These are phyloP conservation scores for Combretum micranthum DNA, from an alignment of 345 rosid genomes.

Conservation along the genomic window DNA sequence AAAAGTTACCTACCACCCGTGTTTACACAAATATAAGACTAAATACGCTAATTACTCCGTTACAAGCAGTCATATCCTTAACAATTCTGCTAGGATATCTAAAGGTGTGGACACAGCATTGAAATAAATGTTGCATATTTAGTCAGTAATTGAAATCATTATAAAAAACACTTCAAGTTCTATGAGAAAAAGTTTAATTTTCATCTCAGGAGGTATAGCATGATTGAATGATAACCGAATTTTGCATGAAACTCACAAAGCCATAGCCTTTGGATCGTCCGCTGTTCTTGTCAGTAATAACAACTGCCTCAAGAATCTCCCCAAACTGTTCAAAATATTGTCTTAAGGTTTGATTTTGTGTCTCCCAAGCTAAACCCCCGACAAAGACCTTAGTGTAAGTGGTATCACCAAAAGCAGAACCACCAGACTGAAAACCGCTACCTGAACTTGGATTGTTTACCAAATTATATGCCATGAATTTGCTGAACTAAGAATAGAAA, in stretches of 20 bases:
- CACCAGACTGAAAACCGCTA: conserved; percentile 55
- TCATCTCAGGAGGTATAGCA: not conserved
- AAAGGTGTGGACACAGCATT: too few species aligned
- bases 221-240: conserved; percentile 17
- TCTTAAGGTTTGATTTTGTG: conserved; percentile 78
- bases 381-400: conserved; percentile 80
- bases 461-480: conserved; percentile 31
- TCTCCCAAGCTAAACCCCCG: conserved; percentile 95
- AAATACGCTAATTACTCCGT: too few species aligned
- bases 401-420: conserved; percentile 86
- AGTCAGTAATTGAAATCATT: too few species aligned
- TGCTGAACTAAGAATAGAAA: too few species aligned
- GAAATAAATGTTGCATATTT: too few species aligned
- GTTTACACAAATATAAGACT: conserved; percentile 22
- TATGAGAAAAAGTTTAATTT: too few species aligned
- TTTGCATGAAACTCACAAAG: conserved; percentile 71
- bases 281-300: conserved; percentile 84
- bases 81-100: too few species aligned
- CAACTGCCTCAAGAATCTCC: conserved; percentile 92
- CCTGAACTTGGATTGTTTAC: conserved; percentile 37
- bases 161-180: too few species aligned
- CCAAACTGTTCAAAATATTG: conserved; percentile 82
- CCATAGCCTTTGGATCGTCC: conserved; percentile 99
- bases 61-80: too few species aligned
- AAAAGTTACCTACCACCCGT: conserved; percentile 94